Percentiles rank a stretch among this genome's conserved stretches.
Evolutionary conservation across 1,139 yeast genomes (phyloP).

Genomic region (Diutina mesorugosa): DNA sequence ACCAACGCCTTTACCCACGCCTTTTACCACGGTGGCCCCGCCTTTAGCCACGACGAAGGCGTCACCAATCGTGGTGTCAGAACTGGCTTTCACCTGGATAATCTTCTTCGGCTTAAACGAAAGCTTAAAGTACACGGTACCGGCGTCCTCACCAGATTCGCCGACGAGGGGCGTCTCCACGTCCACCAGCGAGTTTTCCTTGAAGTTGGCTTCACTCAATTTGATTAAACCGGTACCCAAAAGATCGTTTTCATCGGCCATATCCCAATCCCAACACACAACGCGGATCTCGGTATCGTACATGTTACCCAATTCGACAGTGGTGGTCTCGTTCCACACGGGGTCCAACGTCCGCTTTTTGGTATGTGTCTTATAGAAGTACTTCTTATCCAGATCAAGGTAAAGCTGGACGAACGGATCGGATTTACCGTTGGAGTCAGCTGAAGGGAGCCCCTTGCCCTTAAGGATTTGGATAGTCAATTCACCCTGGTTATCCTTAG

Average conservation of each 20-base stretch:
- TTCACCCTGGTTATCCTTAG: constrained; percentile 64
- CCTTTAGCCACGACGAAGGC: constrained; percentile 26
- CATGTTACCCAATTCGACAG: constrained; percentile 41
- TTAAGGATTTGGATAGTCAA: constrained; percentile 48
- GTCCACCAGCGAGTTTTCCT: constrained; percentile 31
- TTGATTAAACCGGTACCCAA: constrained; percentile 58
- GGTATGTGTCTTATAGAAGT: constrained; percentile 60
- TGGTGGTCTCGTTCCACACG: constrained; percentile 57
- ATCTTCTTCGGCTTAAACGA: constrained; percentile 64
- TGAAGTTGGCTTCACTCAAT: constrained; percentile 40
- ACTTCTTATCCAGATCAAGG: constrained; percentile 47
- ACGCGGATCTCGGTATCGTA: constrained; percentile 46
- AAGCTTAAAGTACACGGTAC: constrained; percentile 46
- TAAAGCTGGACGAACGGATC: constrained; percentile 76
- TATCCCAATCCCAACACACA: constrained; percentile 78
- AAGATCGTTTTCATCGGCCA: constrained; percentile 78
- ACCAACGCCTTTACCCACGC: constrained; percentile 34
- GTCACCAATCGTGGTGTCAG: constrained; percentile 29
- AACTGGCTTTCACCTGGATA: constrained; percentile 26
- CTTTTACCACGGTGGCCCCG: constrained; percentile 11
- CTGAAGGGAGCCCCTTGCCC: constrained; percentile 66
- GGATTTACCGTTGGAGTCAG: constrained; percentile 83
- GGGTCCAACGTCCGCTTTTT: constrained; percentile 83
- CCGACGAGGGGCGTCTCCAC: constrained; percentile 41
- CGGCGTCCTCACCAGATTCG: constrained; percentile 48